These are phyloP conservation scores for Ploettnerulaceae sp. DNA, from an alignment of 2,329 filamentous ascomycete genomes.

Conservation along the genomic window DNA sequence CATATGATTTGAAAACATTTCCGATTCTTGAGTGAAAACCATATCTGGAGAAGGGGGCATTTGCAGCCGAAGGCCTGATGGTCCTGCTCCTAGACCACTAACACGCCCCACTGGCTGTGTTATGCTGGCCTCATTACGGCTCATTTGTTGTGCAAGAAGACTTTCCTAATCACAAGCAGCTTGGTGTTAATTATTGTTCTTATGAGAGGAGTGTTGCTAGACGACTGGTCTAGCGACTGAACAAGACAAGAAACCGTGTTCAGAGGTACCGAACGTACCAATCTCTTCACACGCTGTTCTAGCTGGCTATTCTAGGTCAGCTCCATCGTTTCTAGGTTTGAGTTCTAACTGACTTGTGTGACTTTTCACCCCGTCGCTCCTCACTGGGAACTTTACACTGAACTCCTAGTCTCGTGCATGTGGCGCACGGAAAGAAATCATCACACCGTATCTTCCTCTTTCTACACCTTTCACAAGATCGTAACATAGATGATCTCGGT, in stretches of 20 bases:
- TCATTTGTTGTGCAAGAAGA: constrained; percentile 6
- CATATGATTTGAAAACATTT: neutral
- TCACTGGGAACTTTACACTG: constrained; percentile 2
- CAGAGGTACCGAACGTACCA: too few relatives aligned
- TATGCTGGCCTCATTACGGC: neutral
- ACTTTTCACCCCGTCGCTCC: constrained; percentile 1
- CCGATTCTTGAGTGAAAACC: neutral
- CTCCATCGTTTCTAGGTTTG: neutral
- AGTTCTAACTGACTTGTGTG: neutral
- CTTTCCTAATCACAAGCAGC: too few relatives aligned
- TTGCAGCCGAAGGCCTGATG: constrained; percentile 1
- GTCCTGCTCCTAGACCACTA: too few relatives aligned
- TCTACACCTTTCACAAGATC: constrained; percentile 4
- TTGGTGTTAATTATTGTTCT: too few relatives aligned
- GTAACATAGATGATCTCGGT: constrained; percentile 1
- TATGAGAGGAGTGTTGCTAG: too few relatives aligned
- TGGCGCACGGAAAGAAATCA: constrained; percentile 5
- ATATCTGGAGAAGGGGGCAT: neutral
- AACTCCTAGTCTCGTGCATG: constrained; percentile 2
- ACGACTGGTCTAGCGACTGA: too few relatives aligned
- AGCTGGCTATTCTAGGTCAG: neutral
- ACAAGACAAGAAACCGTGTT: too few relatives aligned
- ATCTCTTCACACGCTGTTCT: constrained; percentile 4
- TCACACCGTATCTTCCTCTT: constrained; percentile 5
- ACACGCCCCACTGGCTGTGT: too few relatives aligned